These are phyloP conservation scores for Pleurotus pulmonarius DNA, from an alignment of 768 basidiomycete genomes.

Conservation along the genomic window DNA sequence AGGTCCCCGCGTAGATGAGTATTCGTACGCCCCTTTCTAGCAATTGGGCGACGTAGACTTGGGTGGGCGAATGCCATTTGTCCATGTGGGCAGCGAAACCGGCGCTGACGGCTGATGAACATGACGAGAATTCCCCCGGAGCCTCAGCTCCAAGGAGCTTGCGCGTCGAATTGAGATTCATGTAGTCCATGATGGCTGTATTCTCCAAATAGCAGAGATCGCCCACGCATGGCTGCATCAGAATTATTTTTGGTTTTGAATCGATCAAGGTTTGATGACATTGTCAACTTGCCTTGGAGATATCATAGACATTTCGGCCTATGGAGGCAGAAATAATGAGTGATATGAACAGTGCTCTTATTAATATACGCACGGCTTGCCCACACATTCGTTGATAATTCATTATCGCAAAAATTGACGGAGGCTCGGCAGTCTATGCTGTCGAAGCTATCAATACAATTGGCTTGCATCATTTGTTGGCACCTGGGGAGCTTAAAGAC, in stretches of 20 bases:
- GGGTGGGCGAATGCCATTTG: constrained; percentile 52
- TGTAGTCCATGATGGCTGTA: constrained; percentile 44
- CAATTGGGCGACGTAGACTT: constrained; percentile 63
- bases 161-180: constrained; percentile 52
- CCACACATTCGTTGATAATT: constrained; percentile 44
- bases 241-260: background rate
- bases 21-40: constrained; percentile 75
- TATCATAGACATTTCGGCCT: constrained; percentile 53
- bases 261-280: background rate
- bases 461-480: constrained; percentile 46
- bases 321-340: background rate
- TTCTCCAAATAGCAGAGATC: constrained; percentile 32
- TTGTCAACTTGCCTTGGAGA: constrained; percentile 48
- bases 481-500: constrained; percentile 60
- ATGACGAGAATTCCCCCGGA: constrained; percentile 51
- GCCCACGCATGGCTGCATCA: constrained; percentile 34
- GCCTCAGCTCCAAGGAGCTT: constrained; percentile 52
- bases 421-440: constrained; percentile 65
- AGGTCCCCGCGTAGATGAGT: constrained; percentile 71
- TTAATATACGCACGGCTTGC: constrained; percentile 33
- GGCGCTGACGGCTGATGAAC: constrained; percentile 45
- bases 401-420: constrained; percentile 56
- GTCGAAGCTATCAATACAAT: constrained; percentile 68
- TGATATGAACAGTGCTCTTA: background rate
- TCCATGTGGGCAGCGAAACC: constrained; percentile 58